These are phyloP conservation scores for Puccinia coronata DNA, from an alignment of 1,284 basidiomycete species.

Conservation along the genomic window DNA sequence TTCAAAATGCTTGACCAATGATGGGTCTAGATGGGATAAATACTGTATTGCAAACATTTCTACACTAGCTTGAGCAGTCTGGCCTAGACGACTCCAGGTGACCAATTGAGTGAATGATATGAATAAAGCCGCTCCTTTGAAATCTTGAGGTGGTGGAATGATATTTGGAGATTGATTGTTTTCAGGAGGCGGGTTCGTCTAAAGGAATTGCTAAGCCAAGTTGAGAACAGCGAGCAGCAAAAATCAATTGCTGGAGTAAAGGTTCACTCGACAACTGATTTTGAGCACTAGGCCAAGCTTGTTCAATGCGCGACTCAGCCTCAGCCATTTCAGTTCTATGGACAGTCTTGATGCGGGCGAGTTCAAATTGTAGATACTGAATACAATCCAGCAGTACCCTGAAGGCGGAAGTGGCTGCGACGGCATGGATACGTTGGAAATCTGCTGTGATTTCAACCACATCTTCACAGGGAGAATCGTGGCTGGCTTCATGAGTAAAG, in stretches of 20 bases:
- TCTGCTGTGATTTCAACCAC: conserved; percentile 21
- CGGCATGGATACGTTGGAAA: conserved; percentile 33
- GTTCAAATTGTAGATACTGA: conserved; percentile 31
- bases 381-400: conserved; percentile 29
- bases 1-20: conserved; percentile 15
- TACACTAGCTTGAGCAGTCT: conserved; percentile 37
- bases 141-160: neutral
- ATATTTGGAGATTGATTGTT: neutral
- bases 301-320: conserved; percentile 27
- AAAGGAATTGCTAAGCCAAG: conserved; percentile 36
- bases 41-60: conserved; percentile 30
- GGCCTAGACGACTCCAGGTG: conserved; percentile 36
- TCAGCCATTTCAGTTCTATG: conserved; percentile 31
- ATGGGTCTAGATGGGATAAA: conserved; percentile 18
- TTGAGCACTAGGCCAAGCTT: conserved; percentile 21
- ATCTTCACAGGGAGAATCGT: neutral
- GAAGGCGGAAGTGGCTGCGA: conserved; percentile 38
- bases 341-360: conserved; percentile 30
- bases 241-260: conserved; percentile 24
- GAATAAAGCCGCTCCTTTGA: conserved; percentile 21
- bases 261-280: conserved; percentile 7
- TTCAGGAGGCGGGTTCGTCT: conserved; percentile 14
- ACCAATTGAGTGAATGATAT: conserved; percentile 28
- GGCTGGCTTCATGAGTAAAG: neutral
- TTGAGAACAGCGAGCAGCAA: conserved; percentile 23